Evolutionary conservation across 257 asterid species (phyloP).

Genomic region (Solanum infundibuliforme): DNA sequence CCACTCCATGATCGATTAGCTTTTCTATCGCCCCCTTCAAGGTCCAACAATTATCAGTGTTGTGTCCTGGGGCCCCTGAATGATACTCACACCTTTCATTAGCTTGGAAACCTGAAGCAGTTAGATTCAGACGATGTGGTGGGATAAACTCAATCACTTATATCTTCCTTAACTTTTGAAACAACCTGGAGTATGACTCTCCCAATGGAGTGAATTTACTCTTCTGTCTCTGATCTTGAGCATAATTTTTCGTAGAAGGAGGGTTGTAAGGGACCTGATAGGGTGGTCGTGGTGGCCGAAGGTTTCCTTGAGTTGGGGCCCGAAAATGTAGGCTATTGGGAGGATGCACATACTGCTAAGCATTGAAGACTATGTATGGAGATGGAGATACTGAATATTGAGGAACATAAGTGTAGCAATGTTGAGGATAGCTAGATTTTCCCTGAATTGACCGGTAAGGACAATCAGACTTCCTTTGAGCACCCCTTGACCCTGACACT

Average conservation of each 20-base stretch:
- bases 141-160: background rate
- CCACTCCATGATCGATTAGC: too few species aligned
- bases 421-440: background rate
- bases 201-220: background rate
- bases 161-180: background rate
- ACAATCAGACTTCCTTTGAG: background rate
- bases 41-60: too few species aligned
- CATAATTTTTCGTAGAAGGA: rapidly evolving
- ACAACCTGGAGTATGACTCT: background rate
- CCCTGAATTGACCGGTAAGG: background rate
- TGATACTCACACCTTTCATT: too few species aligned
- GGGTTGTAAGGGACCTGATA: background rate
- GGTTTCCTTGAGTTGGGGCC: background rate
- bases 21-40: too few species aligned
- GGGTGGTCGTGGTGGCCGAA: background rate
- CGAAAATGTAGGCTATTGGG: rapidly evolving
- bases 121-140: background rate
- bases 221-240: too few species aligned
- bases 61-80: too few species aligned
- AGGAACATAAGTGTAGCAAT: background rate
- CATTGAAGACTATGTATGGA: background rate
- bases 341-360: background rate
- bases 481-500: too few species aligned
- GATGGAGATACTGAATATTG: too few species aligned
- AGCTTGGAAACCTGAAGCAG: background rate